Conservation (phyloP, 2,329 filamentous ascomycete species). For the Monilinia laxa region DNA sequence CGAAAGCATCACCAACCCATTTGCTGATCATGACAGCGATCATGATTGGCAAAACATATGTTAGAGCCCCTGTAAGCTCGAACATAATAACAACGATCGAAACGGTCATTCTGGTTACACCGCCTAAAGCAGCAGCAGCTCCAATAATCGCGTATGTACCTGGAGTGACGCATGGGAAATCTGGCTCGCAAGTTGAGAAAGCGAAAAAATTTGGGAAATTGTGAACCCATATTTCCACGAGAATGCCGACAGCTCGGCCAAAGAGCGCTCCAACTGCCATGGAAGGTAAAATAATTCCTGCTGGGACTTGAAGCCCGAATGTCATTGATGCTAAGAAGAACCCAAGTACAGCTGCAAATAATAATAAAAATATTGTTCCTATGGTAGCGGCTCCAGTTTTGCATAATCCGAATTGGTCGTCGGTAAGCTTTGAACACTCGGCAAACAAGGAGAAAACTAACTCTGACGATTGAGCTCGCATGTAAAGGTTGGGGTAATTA, state of each 20-base stretch:
- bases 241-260: slow-evolving; percentile 83
- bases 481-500: slow-evolving; percentile 95
- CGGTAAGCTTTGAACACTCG: slow-evolving; percentile 78
- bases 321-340: slow-evolving; percentile 84
- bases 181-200: slow-evolving; percentile 46
- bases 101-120: slow-evolving; percentile 93
- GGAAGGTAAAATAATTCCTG: slow-evolving; percentile 91
- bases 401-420: slow-evolving; percentile 89
- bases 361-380: slow-evolving; percentile 76
- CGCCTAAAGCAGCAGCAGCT: slow-evolving; percentile 88
- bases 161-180: slow-evolving; percentile 84
- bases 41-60: slow-evolving; percentile 98
- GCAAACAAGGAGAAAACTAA: slow-evolving; percentile 89
- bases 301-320: slow-evolving; percentile 91
- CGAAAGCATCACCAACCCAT: slow-evolving; percentile 96
- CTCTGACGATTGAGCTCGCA: slow-evolving; percentile 88
- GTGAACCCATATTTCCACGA: slow-evolving; percentile 84
- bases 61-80: slow-evolving; percentile 91
- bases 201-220: slow-evolving; percentile 36
- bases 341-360: slow-evolving; percentile 79
- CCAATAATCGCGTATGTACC: slow-evolving; percentile 97
- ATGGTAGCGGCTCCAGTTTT: slow-evolving; percentile 80
- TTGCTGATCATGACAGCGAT: slow-evolving; percentile 97
- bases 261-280: slow-evolving; percentile 93
- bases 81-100: slow-evolving; percentile 99